These are phyloP conservation scores for Strobilomyces confusus DNA, from an alignment of 768 basidiomycete genomes.

Conservation along the genomic window DNA sequence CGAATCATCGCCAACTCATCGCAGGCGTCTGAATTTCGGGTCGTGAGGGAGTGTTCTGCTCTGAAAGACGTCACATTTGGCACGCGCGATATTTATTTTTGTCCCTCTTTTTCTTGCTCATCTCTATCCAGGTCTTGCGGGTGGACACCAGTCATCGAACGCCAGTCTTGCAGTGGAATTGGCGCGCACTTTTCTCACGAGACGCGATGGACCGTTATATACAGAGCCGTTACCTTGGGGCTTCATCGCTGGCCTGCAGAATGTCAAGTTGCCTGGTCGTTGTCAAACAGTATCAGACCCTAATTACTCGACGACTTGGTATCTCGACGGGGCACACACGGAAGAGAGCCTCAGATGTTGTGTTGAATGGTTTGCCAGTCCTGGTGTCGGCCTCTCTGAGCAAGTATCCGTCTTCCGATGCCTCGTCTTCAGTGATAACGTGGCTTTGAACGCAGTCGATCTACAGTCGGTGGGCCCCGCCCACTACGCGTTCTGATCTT, in stretches of 20 bases:
- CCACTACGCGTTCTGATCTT: slow-evolving; percentile 71
- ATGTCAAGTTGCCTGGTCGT: slow-evolving; percentile 87
- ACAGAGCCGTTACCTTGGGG: slow-evolving; percentile 40
- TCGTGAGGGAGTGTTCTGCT: slow-evolving; percentile 51
- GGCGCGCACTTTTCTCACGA: slow-evolving; percentile 57
- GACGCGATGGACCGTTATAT: slow-evolving; percentile 19
- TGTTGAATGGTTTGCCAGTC: slow-evolving; percentile 80
- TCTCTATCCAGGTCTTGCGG: slow-evolving; percentile 64
- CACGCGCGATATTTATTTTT: slow-evolving; percentile 21
- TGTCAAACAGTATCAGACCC: slow-evolving; percentile 83
- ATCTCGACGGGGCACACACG: slow-evolving; percentile 95
- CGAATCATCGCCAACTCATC: background rate
- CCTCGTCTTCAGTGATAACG: slow-evolving; percentile 3
- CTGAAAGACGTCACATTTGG: slow-evolving; percentile 61
- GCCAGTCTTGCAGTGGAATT: slow-evolving; percentile 81
- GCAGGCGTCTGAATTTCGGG: slow-evolving; percentile 65
- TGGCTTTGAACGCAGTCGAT: background rate
- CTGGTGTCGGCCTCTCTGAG: slow-evolving; percentile 45
- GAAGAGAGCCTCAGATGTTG: slow-evolving; percentile 85
- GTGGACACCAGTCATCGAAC: slow-evolving; percentile 83
- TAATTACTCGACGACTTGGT: slow-evolving; percentile 58
- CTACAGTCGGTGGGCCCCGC: slow-evolving; percentile 19
- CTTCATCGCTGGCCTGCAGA: slow-evolving; percentile 60
- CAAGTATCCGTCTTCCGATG: slow-evolving; percentile 10
- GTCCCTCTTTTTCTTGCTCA: slow-evolving; percentile 1